Percentiles rank a stretch among this genome's conserved stretches.
Conservation (phyloP, 345 rosid species). For the Populus davidiana region DNA sequence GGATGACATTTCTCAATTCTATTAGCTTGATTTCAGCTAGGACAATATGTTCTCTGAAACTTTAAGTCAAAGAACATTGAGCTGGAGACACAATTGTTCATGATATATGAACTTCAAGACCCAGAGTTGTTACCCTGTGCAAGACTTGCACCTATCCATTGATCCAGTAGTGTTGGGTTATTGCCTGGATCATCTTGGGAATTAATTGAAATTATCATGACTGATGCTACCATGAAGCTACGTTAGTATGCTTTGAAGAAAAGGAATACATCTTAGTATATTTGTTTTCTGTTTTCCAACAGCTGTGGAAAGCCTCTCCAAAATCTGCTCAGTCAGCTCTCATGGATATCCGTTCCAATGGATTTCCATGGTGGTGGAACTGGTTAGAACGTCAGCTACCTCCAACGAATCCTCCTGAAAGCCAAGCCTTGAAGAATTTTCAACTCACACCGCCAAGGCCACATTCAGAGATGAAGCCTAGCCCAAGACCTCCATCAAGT, state of each 20-base stretch:
- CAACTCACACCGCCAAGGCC: constrained; percentile 57
- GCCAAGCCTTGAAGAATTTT: constrained; percentile 37
- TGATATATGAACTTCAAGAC: background rate
- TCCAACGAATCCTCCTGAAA: constrained; percentile 39
- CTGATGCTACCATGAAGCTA: background rate
- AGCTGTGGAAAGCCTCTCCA: constrained; percentile 63
- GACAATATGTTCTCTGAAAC: background rate
- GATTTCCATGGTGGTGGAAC: constrained; percentile 97
- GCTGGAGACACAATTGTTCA: background rate
- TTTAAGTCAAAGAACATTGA: background rate
- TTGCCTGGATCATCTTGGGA: background rate
- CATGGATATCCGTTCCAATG: constrained; percentile 50
- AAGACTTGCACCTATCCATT: background rate
- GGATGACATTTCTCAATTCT: background rate
- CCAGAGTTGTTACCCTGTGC: background rate
- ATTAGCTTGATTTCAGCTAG: background rate
- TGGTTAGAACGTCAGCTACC: constrained; percentile 77
- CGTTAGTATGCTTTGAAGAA: background rate
- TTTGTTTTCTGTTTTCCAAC: constrained; percentile 5
- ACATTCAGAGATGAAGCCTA: constrained; percentile 48
- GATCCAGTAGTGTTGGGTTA: background rate
- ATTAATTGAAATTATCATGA: background rate
- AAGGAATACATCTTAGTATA: background rate
- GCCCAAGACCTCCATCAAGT: constrained; percentile 51
- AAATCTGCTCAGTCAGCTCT: constrained; percentile 43